Conservation (phyloP, 129 eudicot genomes). For the Lactuca saligna region DNA sequence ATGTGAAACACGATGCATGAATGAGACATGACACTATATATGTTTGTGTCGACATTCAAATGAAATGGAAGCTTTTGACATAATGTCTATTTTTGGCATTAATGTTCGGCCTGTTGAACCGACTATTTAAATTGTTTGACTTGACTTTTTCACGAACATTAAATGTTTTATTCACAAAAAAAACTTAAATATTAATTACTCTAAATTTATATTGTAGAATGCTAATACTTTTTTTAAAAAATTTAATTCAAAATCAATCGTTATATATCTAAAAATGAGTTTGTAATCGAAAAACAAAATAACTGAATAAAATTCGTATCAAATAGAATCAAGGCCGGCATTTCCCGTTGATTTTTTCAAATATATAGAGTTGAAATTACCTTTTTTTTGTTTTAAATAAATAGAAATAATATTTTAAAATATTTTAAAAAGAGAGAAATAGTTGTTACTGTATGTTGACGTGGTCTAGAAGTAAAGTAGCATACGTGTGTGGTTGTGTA, state of each 20-base stretch:
- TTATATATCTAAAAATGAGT: too few species aligned
- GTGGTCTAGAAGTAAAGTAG: constrained; percentile 7
- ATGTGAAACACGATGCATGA: constrained; percentile 8
- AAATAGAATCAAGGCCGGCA: too few species aligned
- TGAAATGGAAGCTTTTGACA: constrained; percentile 14
- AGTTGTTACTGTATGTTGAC: constrained; percentile 5
- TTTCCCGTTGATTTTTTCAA: too few species aligned
- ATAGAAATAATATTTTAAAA: not conserved
- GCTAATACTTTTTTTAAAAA: too few species aligned
- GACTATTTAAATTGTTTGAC: constrained; percentile 4
- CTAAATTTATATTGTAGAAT: too few species aligned
- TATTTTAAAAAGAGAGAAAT: not conserved
- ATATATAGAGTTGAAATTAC: not conserved
- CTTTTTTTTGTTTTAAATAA: not conserved
- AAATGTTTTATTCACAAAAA: too few species aligned
- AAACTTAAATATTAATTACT: too few species aligned
- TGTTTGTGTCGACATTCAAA: constrained; percentile 13
- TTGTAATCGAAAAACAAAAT: too few species aligned
- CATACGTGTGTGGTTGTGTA: not conserved
- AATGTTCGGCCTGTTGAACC: constrained; percentile 1
- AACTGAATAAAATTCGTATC: too few species aligned
- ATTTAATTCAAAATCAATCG: too few species aligned
- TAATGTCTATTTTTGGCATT: constrained; percentile 8
- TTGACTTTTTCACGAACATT: not conserved
- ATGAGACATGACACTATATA: not conserved